Evolutionary conservation across 805 yeast species (phyloP).

Genomic region (Metschnikowia borealis): DNA sequence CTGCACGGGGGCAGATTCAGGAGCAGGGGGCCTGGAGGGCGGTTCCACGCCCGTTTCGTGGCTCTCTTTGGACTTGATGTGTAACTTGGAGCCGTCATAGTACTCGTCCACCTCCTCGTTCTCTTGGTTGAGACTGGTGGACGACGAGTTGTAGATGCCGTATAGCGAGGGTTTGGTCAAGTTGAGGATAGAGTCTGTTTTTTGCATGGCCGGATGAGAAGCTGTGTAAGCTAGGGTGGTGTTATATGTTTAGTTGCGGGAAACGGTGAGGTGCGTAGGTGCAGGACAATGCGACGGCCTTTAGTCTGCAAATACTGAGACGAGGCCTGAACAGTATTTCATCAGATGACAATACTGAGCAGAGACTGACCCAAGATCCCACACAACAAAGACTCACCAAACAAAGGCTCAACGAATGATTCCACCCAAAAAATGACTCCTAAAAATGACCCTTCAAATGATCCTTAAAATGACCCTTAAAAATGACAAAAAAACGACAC

Average conservation of each 20-base stretch:
- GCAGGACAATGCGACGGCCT: neutral
- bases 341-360: too few species aligned
- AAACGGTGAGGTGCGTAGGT: neutral
- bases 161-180: conserved; percentile 50
- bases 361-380: too few species aligned
- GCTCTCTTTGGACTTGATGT: conserved; percentile 14
- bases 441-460: too few species aligned
- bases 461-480: too few species aligned
- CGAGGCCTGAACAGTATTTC: too few species aligned
- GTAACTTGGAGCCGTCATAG: conserved; percentile 17
- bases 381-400: too few species aligned
- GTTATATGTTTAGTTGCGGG: neutral
- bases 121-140: conserved; percentile 31
- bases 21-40: neutral
- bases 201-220: conserved; percentile 12
- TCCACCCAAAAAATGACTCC: too few species aligned
- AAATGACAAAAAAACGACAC: too few species aligned
- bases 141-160: conserved; percentile 46
- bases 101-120: conserved; percentile 20
- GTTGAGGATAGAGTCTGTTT: conserved; percentile 37
- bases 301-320: neutral
- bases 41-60: conserved; percentile 5
- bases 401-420: too few species aligned
- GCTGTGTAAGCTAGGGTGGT: neutral
- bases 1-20: conserved; percentile 1